phyloP scores from a whole-genome alignment of 2,329 filamentous ascomycete species.

The Trichoderma gracile region DNA sequence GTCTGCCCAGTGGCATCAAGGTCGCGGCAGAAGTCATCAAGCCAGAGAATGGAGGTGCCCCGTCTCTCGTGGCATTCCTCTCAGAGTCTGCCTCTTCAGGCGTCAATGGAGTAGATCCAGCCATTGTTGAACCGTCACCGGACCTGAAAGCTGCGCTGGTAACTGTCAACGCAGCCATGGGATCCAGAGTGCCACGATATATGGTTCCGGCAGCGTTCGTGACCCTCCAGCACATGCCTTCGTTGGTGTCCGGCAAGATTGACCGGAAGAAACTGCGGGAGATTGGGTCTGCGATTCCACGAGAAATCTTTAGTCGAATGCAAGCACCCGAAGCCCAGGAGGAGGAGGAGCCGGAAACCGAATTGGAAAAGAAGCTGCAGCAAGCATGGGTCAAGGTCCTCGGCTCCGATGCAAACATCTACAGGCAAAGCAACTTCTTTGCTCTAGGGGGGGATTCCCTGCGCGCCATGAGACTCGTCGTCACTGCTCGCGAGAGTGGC shows the following conservation, averaged over 20 bases:
- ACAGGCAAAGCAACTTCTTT: conserved; percentile 49
- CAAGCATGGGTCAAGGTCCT: conserved; percentile 44
- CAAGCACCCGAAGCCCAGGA: conserved; percentile 25
- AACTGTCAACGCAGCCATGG: conserved; percentile 38
- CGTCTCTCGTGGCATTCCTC: conserved; percentile 50
- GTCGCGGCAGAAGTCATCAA: conserved; percentile 53
- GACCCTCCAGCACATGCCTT: conserved; percentile 48
- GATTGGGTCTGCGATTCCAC: conserved; percentile 45
- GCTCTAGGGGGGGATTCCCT: conserved; percentile 53
- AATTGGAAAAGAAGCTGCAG: conserved; percentile 42
- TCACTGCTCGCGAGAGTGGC: conserved; percentile 43
- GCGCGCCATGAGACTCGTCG: conserved; percentile 53
- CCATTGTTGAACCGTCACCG: conserved; percentile 37
- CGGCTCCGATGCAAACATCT: conserved; percentile 38
- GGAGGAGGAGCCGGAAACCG: conserved; percentile 42
- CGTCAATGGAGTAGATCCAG: conserved; percentile 26
- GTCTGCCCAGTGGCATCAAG: conserved; percentile 45
- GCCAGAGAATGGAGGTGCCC: conserved; percentile 44
- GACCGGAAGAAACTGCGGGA: conserved; percentile 52
- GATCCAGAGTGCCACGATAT: conserved; percentile 44
- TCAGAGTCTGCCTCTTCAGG: conserved; percentile 32
- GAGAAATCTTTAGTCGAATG: conserved; percentile 43
- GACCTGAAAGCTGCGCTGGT: conserved; percentile 38
- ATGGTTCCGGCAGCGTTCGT: conserved; percentile 53
- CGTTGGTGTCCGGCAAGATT: conserved; percentile 51